Conservation (phyloP, 2,329 filamentous ascomycete genomes). For the Trichoderma lentiforme region DNA sequence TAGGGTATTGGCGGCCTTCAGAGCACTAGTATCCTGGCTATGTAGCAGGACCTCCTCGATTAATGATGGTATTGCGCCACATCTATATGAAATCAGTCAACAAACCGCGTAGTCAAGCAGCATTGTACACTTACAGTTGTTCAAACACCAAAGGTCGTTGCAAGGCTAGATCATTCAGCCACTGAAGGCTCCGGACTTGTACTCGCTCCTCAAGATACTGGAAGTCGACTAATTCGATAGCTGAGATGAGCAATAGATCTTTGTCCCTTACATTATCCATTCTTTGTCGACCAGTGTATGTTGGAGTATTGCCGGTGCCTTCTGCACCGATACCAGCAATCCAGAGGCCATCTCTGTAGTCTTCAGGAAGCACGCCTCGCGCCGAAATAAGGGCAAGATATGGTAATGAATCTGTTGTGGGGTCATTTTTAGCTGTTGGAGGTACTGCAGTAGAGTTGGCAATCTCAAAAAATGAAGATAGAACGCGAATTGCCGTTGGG, state of each 20-base stretch:
- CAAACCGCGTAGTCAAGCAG: too few relatives aligned
- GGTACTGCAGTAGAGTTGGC: conserved; percentile 25
- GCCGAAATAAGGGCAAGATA: conserved; percentile 60
- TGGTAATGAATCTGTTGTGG: conserved; percentile 42
- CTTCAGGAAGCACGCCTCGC: conserved; percentile 53
- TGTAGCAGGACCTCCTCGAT: conserved; percentile 61
- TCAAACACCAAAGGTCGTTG: conserved; percentile 55
- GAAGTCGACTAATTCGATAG: conserved; percentile 65
- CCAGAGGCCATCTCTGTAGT: conserved; percentile 62
- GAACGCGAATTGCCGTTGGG: conserved; percentile 54
- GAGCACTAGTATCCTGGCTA: conserved; percentile 57
- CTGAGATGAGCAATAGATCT: conserved; percentile 60
- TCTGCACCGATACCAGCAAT: conserved; percentile 51
- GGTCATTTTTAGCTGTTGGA: conserved; percentile 11
- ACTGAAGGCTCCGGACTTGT: conserved; percentile 56
- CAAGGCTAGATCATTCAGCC: conserved; percentile 56
- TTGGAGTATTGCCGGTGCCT: conserved; percentile 28
- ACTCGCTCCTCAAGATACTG: conserved; percentile 60
- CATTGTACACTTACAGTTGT: conserved; percentile 48
- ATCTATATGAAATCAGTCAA: conserved; percentile 38
- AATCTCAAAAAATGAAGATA: conserved; percentile 56
- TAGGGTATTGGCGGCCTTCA: conserved; percentile 59
- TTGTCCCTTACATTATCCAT: conserved; percentile 54
- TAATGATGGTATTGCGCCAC: conserved; percentile 53
- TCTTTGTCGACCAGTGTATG: conserved; percentile 27